A percentile compares a stretch with the other conserved stretches of the same genome.
These are phyloP conservation scores for Oryza meridionalis DNA, from an alignment of 176 grass and related monocot genomes.

Conservation along the genomic window DNA sequence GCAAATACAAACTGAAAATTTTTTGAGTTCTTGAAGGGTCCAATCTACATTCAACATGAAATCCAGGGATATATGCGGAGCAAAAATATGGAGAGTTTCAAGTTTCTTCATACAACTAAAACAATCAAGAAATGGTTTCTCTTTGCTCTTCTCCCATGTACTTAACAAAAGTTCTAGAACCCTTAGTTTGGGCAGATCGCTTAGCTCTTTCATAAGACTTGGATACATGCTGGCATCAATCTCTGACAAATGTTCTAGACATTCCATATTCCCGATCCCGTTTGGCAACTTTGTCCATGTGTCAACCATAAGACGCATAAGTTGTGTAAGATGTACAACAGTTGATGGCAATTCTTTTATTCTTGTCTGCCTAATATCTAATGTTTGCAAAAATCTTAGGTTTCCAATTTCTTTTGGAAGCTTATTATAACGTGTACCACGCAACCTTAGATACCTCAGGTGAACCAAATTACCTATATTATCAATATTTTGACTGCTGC, in stretches of 20 bases:
- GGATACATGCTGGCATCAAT: no score
- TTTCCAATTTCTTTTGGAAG: conserved; percentile 22
- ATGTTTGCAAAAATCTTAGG: conserved; percentile 10
- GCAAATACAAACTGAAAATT: background rate
- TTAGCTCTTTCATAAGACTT: no score
- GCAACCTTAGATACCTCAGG: conserved; percentile 33
- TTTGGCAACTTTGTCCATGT: no score
- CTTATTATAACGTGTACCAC: background rate
- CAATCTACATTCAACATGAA: background rate
- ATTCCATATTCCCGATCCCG: no score
- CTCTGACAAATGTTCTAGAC: no score
- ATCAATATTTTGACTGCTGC: background rate
- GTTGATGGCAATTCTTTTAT: background rate
- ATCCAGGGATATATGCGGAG: background rate
- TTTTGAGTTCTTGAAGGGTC: background rate
- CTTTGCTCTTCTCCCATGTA: background rate
- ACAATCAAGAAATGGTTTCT: background rate
- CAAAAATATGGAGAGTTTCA: background rate
- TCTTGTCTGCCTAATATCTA: background rate
- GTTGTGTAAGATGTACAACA: background rate
- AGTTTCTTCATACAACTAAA: background rate
- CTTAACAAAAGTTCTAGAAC: background rate
- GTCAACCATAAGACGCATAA: background rate
- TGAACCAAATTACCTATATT: background rate
- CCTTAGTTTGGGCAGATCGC: background rate